phyloP scores from a whole-genome alignment of 768 basidiomycete genomes.

The Russula brevipes region DNA sequence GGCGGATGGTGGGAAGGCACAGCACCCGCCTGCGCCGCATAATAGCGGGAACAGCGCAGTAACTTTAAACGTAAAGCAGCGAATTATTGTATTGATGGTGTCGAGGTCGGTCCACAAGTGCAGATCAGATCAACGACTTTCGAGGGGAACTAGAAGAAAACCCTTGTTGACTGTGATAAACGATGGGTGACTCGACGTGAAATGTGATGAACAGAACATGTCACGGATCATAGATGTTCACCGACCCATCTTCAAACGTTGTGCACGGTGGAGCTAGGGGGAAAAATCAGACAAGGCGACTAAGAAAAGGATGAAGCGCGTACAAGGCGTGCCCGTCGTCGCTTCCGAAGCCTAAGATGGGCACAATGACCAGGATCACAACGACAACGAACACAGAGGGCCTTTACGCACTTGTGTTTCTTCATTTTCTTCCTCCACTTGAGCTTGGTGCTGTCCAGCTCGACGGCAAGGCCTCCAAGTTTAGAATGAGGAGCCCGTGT shows the following conservation, averaged over 20 bases:
- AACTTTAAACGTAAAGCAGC: no score
- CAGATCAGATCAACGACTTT: no score
- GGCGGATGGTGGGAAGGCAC: no score
- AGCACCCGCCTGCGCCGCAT: no score
- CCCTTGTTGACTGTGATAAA: neutral
- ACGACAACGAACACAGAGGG: slow-evolving; percentile 10
- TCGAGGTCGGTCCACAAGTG: no score
- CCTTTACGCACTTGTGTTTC: slow-evolving; percentile 80
- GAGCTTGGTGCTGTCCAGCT: slow-evolving; percentile 77
- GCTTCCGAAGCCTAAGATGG: slow-evolving; percentile 71
- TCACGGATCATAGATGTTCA: neutral
- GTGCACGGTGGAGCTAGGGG: slow-evolving; percentile 20
- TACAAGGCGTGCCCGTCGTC: slow-evolving; percentile 61
- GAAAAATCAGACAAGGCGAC: neutral
- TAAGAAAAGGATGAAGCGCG: neutral
- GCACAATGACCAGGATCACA: neutral
- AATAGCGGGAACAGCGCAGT: no score
- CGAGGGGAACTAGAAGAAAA: neutral
- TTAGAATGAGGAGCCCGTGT: slow-evolving; percentile 67
- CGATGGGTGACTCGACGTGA: neutral
- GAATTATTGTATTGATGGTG: no score
- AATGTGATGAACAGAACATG: neutral
- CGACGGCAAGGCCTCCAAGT: slow-evolving; percentile 57
- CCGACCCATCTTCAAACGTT: slow-evolving; percentile 25
- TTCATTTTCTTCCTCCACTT: slow-evolving; percentile 93